These are phyloP conservation scores for Termitomyces titanicus DNA, from an alignment of 768 basidiomycete species.

Conservation along the genomic window DNA sequence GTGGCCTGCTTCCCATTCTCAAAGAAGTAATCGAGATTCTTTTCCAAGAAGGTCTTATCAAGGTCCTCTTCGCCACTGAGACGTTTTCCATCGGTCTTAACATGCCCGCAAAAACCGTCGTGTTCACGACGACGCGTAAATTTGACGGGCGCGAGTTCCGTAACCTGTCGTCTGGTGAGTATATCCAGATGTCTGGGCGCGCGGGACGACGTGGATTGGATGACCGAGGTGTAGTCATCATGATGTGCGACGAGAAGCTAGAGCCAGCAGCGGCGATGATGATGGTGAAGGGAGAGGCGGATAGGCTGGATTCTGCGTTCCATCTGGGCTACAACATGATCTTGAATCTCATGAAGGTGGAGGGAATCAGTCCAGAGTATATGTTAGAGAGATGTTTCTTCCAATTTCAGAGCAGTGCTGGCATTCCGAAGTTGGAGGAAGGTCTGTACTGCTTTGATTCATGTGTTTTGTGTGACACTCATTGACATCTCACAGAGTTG, in stretches of 20 bases:
- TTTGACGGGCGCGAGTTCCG: slow-evolving; percentile 96
- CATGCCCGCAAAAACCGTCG: slow-evolving; percentile 99
- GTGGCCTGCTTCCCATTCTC: slow-evolving; percentile 92
- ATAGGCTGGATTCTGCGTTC: slow-evolving; percentile 96
- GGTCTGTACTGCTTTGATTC: slow-evolving; percentile 44
- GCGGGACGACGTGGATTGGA: slow-evolving; percentile 96
- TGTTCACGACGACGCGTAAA: slow-evolving; percentile 93
- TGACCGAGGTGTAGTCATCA: slow-evolving; percentile 97
- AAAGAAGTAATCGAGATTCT: slow-evolving; percentile 99
- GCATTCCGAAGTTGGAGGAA: slow-evolving; percentile 81
- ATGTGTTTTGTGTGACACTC: slow-evolving; percentile 1
- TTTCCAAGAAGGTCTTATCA: slow-evolving; percentile 97
- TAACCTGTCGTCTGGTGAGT: slow-evolving; percentile 91
- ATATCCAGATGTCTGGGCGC: slow-evolving; percentile 99
- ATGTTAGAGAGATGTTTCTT: slow-evolving; percentile 98
- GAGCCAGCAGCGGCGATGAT: slow-evolving; percentile 88
- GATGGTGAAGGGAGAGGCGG: slow-evolving; percentile 99
- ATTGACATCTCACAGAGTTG: slow-evolving; percentile 50
- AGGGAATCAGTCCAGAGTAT: slow-evolving; percentile 96
- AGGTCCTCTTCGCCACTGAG: slow-evolving; percentile 97
- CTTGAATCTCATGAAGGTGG: slow-evolving; percentile 96
- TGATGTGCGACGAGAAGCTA: slow-evolving; percentile 99
- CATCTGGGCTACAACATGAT: slow-evolving; percentile 99
- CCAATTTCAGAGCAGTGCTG: slow-evolving; percentile 94
- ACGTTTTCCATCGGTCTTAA: slow-evolving; percentile 98